These are phyloP conservation scores for Entomortierella lignicola DNA, from an alignment of 192 early-diverging fungal species.

Conservation along the genomic window DNA sequence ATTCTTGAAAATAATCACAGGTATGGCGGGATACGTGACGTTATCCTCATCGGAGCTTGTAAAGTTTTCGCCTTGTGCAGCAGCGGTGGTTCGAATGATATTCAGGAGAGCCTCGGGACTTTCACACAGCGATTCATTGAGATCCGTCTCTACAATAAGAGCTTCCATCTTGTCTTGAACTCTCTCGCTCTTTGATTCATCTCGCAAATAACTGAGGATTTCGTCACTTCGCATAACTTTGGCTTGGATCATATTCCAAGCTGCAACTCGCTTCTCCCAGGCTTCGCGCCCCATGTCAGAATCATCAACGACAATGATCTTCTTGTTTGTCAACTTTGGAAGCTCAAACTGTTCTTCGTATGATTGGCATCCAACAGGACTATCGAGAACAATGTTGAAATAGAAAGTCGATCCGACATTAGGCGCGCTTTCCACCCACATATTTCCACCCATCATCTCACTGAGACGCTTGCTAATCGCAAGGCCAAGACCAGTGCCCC, in stretches of 20 bases:
- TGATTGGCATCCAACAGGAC: slow-evolving; percentile 25
- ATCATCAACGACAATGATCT: slow-evolving; percentile 40
- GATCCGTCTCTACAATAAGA: slow-evolving; percentile 38
- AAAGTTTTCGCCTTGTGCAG: not conserved
- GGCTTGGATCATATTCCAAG: slow-evolving; percentile 41
- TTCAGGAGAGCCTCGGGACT: slow-evolving; percentile 38
- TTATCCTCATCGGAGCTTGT: not conserved
- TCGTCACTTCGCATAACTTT: slow-evolving; percentile 34
- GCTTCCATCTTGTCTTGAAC: slow-evolving; percentile 44
- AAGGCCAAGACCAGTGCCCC: slow-evolving; percentile 73
- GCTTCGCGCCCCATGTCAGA: slow-evolving; percentile 34
- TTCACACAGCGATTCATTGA: slow-evolving; percentile 11
- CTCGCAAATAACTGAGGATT: slow-evolving; percentile 19
- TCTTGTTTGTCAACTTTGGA: slow-evolving; percentile 35
- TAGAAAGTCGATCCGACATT: slow-evolving; percentile 67
- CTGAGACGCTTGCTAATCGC: slow-evolving; percentile 73
- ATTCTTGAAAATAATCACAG: slow-evolving; percentile 49
- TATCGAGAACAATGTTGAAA: slow-evolving; percentile 59
- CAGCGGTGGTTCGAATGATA: slow-evolving; percentile 12
- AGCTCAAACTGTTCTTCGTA: slow-evolving; percentile 50
- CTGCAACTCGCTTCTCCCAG: slow-evolving; percentile 24
- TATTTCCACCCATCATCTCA: slow-evolving; percentile 72
- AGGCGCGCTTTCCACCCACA: slow-evolving; percentile 67
- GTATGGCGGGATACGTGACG: not conserved
- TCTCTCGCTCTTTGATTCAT: not conserved